Conservation (phyloP, 352 stramenopile species). For the Phytophthora hybrid region DNA sequence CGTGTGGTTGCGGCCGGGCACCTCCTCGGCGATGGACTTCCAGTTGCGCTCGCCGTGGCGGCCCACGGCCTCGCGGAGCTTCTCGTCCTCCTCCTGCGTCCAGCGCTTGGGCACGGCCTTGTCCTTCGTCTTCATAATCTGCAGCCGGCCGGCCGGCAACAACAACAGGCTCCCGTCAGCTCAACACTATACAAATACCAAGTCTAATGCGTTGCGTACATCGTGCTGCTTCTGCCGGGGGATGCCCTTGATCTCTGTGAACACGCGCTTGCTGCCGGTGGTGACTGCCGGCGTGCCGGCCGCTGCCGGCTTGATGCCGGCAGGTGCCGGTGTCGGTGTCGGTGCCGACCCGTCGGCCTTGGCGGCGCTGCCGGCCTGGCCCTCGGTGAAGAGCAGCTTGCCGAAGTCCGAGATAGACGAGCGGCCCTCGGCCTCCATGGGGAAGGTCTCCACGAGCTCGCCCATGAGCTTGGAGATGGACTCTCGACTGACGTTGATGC, state of each 20-base stretch:
- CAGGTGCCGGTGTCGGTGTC: too few relatives aligned
- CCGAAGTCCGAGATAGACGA: constrained; percentile 89
- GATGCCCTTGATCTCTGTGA: constrained; percentile 87
- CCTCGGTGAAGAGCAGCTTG: constrained; percentile 87
- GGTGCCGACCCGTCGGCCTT: not conserved
- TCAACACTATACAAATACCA: not conserved
- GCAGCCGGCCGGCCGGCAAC: constrained; percentile 1
- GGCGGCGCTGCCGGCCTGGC: constrained; percentile 36
- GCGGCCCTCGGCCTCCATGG: constrained; percentile 76
- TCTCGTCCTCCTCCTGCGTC: constrained; percentile 84
- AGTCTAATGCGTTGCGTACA: constrained; percentile 30
- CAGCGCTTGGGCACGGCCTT: constrained; percentile 86
- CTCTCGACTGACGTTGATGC: constrained; percentile 82
- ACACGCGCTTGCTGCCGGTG: constrained; percentile 74
- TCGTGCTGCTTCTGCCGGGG: constrained; percentile 86
- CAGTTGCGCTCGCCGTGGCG: constrained; percentile 88
- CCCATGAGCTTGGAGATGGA: constrained; percentile 90
- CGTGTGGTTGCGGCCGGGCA: constrained; percentile 87
- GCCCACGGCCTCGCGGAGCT: constrained; percentile 75
- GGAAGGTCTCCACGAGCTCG: constrained; percentile 84
- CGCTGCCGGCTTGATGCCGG: constrained; percentile 4
- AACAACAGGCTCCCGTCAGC: constrained; percentile 1
- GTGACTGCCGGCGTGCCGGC: not conserved
- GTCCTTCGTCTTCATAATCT: constrained; percentile 88
- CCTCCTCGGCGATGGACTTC: constrained; percentile 89